These are phyloP conservation scores for Phytophthora pistaciae DNA, from an alignment of 352 stramenopile genomes.

Conservation along the genomic window DNA sequence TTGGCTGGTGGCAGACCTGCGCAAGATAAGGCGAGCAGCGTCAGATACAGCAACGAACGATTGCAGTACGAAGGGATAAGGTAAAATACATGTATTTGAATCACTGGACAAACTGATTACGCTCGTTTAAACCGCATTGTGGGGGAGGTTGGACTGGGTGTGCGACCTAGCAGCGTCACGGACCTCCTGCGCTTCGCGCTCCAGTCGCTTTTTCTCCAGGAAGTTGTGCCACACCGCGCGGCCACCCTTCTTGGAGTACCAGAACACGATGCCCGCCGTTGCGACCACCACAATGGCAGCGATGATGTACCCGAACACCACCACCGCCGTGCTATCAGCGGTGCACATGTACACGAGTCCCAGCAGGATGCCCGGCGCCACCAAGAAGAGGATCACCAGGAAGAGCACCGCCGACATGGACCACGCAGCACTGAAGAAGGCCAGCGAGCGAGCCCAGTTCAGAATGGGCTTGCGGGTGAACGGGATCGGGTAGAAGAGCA, in stretches of 20 bases:
- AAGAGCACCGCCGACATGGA: slow-evolving; percentile 63
- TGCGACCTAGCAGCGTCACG: slow-evolving; percentile 16
- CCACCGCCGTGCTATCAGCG: slow-evolving; percentile 27
- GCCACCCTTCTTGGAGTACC: slow-evolving; percentile 51
- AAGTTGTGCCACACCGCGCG: slow-evolving; percentile 49
- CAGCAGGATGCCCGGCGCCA: slow-evolving; percentile 56
- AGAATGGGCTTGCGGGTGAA: slow-evolving; percentile 62
- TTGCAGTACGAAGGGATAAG: not conserved
- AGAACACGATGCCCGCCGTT: slow-evolving; percentile 26
- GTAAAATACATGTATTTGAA: slow-evolving; percentile 21
- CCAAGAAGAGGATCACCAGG: slow-evolving; percentile 55
- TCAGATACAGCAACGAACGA: no score
- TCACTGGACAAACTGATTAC: slow-evolving; percentile 12
- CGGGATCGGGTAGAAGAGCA: slow-evolving; percentile 92
- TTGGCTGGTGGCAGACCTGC: no score
- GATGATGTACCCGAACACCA: slow-evolving; percentile 53
- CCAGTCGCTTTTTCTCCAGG: slow-evolving; percentile 50
- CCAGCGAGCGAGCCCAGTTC: slow-evolving; percentile 72
- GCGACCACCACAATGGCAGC: slow-evolving; percentile 28
- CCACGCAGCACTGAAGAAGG: slow-evolving; percentile 70
- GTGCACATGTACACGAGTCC: slow-evolving; percentile 70
- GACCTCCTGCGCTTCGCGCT: slow-evolving; percentile 32
- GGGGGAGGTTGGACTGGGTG: slow-evolving; percentile 25
- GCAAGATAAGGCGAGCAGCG: no score
- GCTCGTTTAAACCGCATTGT: slow-evolving; percentile 26